Evolutionary conservation across 768 basidiomycete genomes (phyloP), one percentile per base, ranked within the genome.

Genomic region (Xerocomellus intermedius): DNA sequence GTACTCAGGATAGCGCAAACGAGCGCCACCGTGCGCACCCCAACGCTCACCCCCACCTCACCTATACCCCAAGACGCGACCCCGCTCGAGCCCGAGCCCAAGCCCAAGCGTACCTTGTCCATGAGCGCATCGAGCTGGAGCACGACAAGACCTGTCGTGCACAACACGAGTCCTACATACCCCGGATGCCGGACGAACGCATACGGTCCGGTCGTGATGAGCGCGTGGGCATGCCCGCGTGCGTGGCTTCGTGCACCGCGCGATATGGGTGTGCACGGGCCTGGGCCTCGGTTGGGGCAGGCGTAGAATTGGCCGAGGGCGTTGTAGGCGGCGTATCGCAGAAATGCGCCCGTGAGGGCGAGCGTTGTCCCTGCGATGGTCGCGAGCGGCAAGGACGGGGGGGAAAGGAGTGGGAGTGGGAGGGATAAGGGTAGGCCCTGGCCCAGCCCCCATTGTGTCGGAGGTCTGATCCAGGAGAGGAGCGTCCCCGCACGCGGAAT

Each of bases 291-390:
- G 13, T 59, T 55, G 1, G 54, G 39, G 28, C 63, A 63, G 19
- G 60, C 55, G 47, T 70, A 69, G 46, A 68, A 62, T 3, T 45
- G 59, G 14, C 64, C 68, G 10, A 69, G 64, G 26, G 58, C 39
- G 10, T 50, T 47, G 26, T 54, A 68, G n/a, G 61, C 81, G 13
- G 54, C 43, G 55, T 66, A 66, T 22, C 80, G 73, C 47, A 79
- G 71, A 46, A 71, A 74, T 0, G 75, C 77, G 14, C 80, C 81
- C 0, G 72, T 22, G 22, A 68, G 61, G 14, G 71, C 69, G 48
- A 82, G 60, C n/a, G 67, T 48, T 22, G 70, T 72, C 2, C 79
- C 81, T 9, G 73, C 32, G 39, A 79, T 42, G 54, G 54, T 32
- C 28, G 38, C n/a, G 24, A 49, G 46, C 0, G 56, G 48, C 1